Percentiles rank a stretch among this genome's conserved stretches.
Evolutionary conservation across 78 protist species (phyloP).

Genomic region (Monocercomonoides exilis): DNA sequence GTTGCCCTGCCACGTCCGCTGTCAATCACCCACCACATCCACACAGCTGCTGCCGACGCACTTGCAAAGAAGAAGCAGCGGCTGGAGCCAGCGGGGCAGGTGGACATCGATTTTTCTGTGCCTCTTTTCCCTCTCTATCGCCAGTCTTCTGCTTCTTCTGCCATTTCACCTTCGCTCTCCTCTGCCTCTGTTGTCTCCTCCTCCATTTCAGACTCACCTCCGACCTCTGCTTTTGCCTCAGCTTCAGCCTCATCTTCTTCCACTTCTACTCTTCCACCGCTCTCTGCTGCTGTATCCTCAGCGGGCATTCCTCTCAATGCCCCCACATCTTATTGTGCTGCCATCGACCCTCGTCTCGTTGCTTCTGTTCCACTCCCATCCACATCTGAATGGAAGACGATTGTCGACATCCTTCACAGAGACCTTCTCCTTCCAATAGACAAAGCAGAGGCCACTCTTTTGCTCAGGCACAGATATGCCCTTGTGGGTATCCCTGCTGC

Average conservation of each 20-base stretch:
- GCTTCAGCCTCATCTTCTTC: too few species aligned
- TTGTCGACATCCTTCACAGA: background rate
- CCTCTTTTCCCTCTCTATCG: background rate
- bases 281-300: too few species aligned
- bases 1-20: background rate
- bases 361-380: background rate
- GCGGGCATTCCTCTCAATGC: background rate
- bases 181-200: background rate
- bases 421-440: conserved; percentile 42
- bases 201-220: background rate
- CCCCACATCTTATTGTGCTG: background rate
- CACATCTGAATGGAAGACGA: background rate
- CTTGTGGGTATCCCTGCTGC: conserved; percentile 30
- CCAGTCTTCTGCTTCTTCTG: background rate
- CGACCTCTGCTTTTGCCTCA: background rate
- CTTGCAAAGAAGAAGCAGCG: background rate
- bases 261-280: too few species aligned
- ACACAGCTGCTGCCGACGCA: background rate
- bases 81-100: background rate
- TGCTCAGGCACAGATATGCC: conserved; percentile 29
- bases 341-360: background rate
- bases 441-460: conserved; percentile 1
- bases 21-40: background rate
- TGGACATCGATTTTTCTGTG: background rate
- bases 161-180: background rate